Evolutionary conservation across 1,284 basidiomycete species (phyloP).

Genomic region (Kwoniella shivajii): DNA sequence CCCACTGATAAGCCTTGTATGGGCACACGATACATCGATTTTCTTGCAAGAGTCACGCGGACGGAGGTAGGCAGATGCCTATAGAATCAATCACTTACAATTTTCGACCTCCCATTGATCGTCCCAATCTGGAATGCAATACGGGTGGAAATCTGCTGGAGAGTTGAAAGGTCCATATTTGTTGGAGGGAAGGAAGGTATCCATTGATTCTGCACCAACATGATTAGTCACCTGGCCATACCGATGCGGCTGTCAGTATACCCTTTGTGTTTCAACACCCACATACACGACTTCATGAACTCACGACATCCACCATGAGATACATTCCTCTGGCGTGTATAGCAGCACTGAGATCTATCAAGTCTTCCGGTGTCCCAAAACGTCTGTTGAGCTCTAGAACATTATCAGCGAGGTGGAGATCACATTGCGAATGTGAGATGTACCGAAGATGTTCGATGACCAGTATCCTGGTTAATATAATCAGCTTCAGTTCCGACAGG

Average conservation of each 20-base stretch:
- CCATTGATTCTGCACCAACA: constrained; percentile 48
- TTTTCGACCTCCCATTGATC: constrained; percentile 56
- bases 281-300: constrained; percentile 4
- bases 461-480: constrained; percentile 45
- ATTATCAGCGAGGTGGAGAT: constrained; percentile 25
- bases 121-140: constrained; percentile 55
- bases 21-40: not conserved
- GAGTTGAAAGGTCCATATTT: constrained; percentile 49
- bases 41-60: not conserved
- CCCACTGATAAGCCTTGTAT: not conserved
- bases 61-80: not conserved
- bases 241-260: not conserved
- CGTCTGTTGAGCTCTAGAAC: constrained; percentile 52
- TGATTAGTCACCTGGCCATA: constrained; percentile 59
- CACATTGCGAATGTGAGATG: not conserved
- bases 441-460: constrained; percentile 46
- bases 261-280: not conserved
- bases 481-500: not conserved
- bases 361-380: constrained; percentile 55
- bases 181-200: constrained; percentile 32
- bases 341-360: constrained; percentile 54
- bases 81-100: constrained; percentile 36
- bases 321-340: constrained; percentile 57
- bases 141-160: constrained; percentile 52
- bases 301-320: constrained; percentile 58